Evolutionary conservation across 2,329 filamentous ascomycete species (phyloP), one percentile per base, ranked within the genome.

Genomic region (Botrytis sinoallii): DNA sequence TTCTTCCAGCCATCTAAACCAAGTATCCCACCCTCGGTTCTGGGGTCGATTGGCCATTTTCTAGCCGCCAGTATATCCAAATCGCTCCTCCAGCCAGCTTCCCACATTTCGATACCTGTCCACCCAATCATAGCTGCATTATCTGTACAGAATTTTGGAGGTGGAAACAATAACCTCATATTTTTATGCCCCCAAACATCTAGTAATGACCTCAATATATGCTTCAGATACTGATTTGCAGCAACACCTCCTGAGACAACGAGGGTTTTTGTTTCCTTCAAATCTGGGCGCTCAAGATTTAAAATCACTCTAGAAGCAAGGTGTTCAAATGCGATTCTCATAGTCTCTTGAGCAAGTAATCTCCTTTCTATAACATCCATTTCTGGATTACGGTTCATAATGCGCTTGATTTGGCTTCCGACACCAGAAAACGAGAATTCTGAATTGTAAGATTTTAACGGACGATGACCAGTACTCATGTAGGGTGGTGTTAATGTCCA

Each of bases 61-160:
- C 87, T 86, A 64, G 92, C 80, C 3, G 91, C 87, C 65, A 86
- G 81, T 73, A 91, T 87, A 38, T 84, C 85, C 73, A 95, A 79
- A 32, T 88, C 86, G 14, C 89, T 91, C 74, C 85, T 83, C 86
- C 89, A 95, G 0, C 95, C 95, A 1, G 88, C 89, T 82, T 92
- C 88, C 80, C 88, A 98, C 95, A 99, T 98, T 83, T 98, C 95
- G 77, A 95, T 87, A 0, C 92, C 96, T 1, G 95, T 87, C 95
- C 96, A 98, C 1, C 92, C 95, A 81, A 98, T 95, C 96, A 99
- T 99, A 66, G 94, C 93, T 20, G 96, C 96, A 82, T 99, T 98
- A 80, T 99, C 96, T 0, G 94, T 98, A 81, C 96, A 98, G 71
- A 95, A 86, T 60, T 86, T 85, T 16, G 88, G 83, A 4, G 94